Evolutionary conservation across 768 basidiomycete genomes (phyloP), one percentile per base, ranked within the genome.

Genomic region (Mrakia frigida): DNA sequence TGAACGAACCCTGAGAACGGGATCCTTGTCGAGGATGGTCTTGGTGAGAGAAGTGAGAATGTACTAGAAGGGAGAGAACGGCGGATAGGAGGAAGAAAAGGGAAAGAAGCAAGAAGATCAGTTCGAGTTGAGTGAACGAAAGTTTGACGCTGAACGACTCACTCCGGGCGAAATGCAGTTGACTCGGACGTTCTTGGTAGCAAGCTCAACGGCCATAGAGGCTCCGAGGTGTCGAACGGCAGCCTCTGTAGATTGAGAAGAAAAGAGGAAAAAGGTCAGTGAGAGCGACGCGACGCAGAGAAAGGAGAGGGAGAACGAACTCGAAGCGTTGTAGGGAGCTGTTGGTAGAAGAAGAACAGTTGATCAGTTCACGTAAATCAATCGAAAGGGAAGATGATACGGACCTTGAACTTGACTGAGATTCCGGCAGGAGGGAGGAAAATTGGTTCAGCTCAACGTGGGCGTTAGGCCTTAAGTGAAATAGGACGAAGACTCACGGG

Each of bases 271-370:
- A 31, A 50, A 70, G 43, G 39, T 56, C 56, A 56, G 56, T 14
- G 46, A 50, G 46, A 21, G 13, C 46, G 46, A 50, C 56, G 5
- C 4, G 56, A n/a, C 50, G 9, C 11, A 56, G 28, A 61, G 25
- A 9, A 28, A 7, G 0, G n/a, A 6, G 56, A 25, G 56, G 53
- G 14, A n/a, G 56, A 28, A 56, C 28, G 56, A 28, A 56, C 56
- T 98, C 28, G 94, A 95, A 13, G 92, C 92, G 83, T 98, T 98
- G 83, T 98, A 98, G 0, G 95, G 94, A 6, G 92, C 92, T 56
- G 56, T 50, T 50, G 18, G 46, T 14, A 21, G 46, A 1, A 56
- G 56, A 56, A 6, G 25, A 56, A n/a, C 10, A 18, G 25, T 6
- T 5, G 2, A 25, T 56, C n/a, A 28, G 56, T 23, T 3, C 16